These are phyloP conservation scores for Xylariaceae sp. DNA, from an alignment of 2,329 filamentous ascomycete species.

Conservation along the genomic window DNA sequence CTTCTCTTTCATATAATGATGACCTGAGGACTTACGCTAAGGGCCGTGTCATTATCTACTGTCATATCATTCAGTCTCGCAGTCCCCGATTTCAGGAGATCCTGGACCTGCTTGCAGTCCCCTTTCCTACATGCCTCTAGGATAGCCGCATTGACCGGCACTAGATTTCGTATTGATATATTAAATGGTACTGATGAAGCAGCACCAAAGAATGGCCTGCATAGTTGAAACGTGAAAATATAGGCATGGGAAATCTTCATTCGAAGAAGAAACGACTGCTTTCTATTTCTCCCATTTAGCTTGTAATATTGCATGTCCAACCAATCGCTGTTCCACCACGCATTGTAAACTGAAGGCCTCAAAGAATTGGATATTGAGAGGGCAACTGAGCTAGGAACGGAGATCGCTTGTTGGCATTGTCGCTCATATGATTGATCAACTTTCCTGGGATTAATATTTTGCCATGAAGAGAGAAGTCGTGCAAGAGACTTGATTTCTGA, in stretches of 20 bases:
- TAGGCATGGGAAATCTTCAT: not conserved
- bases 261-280: not conserved
- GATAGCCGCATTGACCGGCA: not conserved
- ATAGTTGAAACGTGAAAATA: not conserved
- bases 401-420: no score
- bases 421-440: no score
- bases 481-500: not conserved
- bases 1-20: not conserved
- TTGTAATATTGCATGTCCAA: not conserved
- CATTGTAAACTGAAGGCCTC: not conserved
- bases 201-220: not conserved
- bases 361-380: no score
- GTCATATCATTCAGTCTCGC: conserved; percentile 1
- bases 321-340: not conserved
- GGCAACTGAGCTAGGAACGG: no score
- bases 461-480: not conserved
- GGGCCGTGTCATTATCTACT: not conserved
- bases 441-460: no score
- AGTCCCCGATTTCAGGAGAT: not conserved
- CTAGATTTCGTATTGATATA: not conserved
- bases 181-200: not conserved
- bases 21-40: not conserved
- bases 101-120: not conserved
- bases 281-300: not conserved
- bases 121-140: not conserved